Evolutionary conservation across 345 rosid species (phyloP).

Genomic region (Bretschneidera sinensis): DNA sequence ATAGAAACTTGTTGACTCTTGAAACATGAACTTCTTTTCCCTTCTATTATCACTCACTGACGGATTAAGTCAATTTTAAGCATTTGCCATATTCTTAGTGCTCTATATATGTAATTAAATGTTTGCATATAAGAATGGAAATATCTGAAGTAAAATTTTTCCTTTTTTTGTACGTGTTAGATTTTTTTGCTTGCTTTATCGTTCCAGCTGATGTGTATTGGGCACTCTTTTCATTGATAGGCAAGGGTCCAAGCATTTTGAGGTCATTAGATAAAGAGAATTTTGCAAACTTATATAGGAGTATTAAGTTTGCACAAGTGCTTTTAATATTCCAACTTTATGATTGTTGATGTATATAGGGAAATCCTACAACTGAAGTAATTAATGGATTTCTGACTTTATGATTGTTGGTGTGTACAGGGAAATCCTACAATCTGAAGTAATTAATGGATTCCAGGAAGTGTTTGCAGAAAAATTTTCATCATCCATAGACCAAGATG

Average conservation of each 20-base stretch:
- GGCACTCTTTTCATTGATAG: neutral
- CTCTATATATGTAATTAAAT: too few species aligned
- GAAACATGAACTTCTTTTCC: neutral
- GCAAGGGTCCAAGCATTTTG: neutral
- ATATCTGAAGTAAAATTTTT: conserved; percentile 1
- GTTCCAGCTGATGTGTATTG: neutral
- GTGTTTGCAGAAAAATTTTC: conserved; percentile 49
- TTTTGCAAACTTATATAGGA: neutral
- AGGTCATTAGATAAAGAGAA: too few species aligned
- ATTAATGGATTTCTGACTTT: conserved; percentile 42
- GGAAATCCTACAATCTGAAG: conserved; percentile 83
- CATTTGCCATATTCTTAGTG: too few species aligned
- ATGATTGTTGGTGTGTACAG: conserved; percentile 40
- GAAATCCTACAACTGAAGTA: conserved; percentile 78
- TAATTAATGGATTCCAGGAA: conserved; percentile 63
- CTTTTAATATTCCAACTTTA: conserved; percentile 5
- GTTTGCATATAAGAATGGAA: neutral
- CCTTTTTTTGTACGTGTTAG: neutral
- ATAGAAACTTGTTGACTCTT: neutral
- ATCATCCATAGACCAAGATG: conserved; percentile 67
- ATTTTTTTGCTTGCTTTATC: neutral
- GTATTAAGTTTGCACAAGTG: too few species aligned
- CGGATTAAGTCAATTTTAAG: too few species aligned
- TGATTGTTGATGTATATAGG: conserved; percentile 46
- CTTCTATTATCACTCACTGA: too few species aligned